Conservation (phyloP, 2,329 filamentous ascomycete genomes). For the Trichophyton schoenleinii region DNA sequence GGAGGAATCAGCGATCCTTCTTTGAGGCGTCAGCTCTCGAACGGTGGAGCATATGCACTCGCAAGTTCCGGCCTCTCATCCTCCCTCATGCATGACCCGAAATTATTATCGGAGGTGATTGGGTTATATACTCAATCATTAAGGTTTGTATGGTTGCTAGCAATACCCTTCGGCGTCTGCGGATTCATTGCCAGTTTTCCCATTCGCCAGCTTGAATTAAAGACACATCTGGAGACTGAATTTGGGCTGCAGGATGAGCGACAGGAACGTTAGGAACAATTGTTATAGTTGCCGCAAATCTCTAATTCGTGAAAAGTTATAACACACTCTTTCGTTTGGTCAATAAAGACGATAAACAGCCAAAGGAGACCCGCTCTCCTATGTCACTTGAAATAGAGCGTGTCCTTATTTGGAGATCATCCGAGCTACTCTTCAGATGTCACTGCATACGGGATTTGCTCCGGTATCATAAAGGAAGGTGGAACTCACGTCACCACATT, state of each 20-base stretch:
- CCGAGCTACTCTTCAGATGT: too few species aligned
- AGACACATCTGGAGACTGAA: not conserved
- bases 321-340: too few species aligned
- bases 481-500: too few species aligned
- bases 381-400: too few species aligned
- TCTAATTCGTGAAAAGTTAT: too few species aligned
- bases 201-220: not conserved
- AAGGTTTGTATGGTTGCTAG: not conserved
- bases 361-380: too few species aligned
- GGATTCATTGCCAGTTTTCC: not conserved
- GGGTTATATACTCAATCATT: not conserved
- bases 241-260: not conserved
- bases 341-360: too few species aligned
- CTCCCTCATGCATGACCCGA: not conserved
- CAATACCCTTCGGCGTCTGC: not conserved
- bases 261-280: too few species aligned
- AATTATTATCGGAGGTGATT: not conserved
- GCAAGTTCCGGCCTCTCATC: not conserved
- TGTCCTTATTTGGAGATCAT: too few species aligned
- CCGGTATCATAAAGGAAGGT: too few species aligned
- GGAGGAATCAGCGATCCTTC: not conserved
- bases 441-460: too few species aligned
- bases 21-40: not conserved
- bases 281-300: too few species aligned
- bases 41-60: not conserved